Base-by-base conservation (phyloP, 2,329 filamentous ascomycete genomes). In the Fusarium sp. region DNA sequence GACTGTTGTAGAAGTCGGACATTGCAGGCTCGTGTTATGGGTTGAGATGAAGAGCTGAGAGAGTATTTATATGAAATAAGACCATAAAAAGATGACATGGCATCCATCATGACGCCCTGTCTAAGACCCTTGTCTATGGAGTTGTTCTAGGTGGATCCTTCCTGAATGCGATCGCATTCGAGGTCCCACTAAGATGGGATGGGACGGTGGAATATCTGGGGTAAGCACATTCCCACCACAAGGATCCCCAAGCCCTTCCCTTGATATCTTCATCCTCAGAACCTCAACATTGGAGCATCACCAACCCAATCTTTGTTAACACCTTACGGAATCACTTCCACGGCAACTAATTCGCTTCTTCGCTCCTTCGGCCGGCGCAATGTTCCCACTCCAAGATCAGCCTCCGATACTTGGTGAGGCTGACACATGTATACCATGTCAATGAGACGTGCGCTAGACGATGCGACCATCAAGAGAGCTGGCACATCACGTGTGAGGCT, bases 91-190 rank as follows among this genome's bases (percentile, higher is more conserved):
- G 12, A 55, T 44, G 17, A n/a, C 27, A 45, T 33, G 17, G n/a
- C 32, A 17, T 38, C 2, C 23, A 14, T n/a, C 15, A 8, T 23
- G 37, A 45, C 37, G 4, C 18, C 27, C 4, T 35, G 20, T 14
- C 15, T 23, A 32, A 32, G 27, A 46, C 8, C 52, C 52, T 33
- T 55, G 27, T 13, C 20, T 9, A 6, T 27, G 49, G 33, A 44
- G 37, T 44, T 26, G 52, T 12, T 45, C 26, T 8, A 13, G 18
- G 38, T 46, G 38, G 38, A 55, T 15, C 38, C 38, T 18, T 20
- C 2, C 11, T 46, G 38, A 55, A 55, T 55, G 52, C 52, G 52
- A 55, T 55, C 52, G 52, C 52, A 55, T 55, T 55, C 18, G 17
- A 33, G 30, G 50, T 23, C 30, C 52, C 38, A 18, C 52, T 37